These are phyloP conservation scores for Chlorella vulgaris DNA, from an alignment of 139 green algal species.

Conservation along the genomic window DNA sequence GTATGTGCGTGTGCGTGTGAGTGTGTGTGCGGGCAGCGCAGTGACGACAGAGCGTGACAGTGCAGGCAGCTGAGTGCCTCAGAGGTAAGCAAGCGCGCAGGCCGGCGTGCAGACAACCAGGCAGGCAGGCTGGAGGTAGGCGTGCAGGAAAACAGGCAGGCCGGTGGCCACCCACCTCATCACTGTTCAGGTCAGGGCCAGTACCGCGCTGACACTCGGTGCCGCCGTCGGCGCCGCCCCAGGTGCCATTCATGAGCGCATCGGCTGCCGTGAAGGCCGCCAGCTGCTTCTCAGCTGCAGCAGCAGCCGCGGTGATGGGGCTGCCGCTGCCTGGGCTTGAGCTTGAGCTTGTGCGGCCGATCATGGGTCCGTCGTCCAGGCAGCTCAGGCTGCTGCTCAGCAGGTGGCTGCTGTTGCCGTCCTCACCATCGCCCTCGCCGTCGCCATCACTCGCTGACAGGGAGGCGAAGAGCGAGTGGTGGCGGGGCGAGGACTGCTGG, in stretches of 20 bases:
- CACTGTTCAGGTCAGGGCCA: not conserved
- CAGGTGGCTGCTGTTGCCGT: not conserved
- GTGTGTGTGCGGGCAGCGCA: not conserved
- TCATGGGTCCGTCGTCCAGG: constrained; percentile 5
- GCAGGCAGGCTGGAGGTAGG: not conserved
- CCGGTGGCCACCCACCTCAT: constrained; percentile 15
- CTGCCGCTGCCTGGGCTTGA: not conserved
- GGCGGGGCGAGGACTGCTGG: not conserved
- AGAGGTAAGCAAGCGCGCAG: too few relatives aligned
- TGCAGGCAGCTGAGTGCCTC: too few relatives aligned
- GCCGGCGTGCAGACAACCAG: not conserved
- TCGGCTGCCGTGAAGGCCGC: not conserved
- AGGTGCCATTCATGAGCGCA: not conserved
- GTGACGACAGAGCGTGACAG: too few relatives aligned
- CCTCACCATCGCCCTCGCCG: not conserved
- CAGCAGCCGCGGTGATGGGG: not conserved
- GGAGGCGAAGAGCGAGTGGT: constrained; percentile 5
- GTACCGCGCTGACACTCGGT: not conserved
- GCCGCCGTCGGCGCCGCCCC: not conserved
- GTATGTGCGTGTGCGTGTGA: not conserved
- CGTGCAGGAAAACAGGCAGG: not conserved
- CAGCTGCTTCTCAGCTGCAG: not conserved
- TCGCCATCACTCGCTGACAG: not conserved
- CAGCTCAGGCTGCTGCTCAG: constrained; percentile 31
- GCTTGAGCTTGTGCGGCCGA: not conserved